Base-by-base conservation (phyloP, 129 eudicot genomes). In the Kitagawia praeruptora region DNA sequence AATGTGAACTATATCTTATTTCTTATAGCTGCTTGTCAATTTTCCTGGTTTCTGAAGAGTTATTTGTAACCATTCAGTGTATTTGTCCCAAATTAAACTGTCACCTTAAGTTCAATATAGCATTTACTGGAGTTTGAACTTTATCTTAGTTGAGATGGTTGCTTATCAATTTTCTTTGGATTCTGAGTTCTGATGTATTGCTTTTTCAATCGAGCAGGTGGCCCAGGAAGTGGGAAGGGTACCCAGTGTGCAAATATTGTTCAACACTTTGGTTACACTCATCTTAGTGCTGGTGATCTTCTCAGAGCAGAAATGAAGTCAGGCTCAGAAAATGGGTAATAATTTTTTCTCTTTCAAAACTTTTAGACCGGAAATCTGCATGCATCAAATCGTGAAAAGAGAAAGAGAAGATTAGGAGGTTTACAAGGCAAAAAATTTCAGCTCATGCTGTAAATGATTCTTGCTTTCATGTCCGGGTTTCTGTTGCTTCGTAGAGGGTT, bases 151-250 rank as follows among this genome's bases (percentile, higher is more conserved):
- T n/a, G 25, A n/a, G 69, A 61, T n/a, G 15, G 69, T 61, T 61
- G 66, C 66, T 23, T 56, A 61, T 10, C 14, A n/a, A 58, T n/a
- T n/a, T 61, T n/a, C 69, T n/a, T 12, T n/a, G 27, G 69, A 61
- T 9, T 61, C 0, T 25, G 15, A 3, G 58, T 25, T 21, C 8
- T 27, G 15, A 34, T 18, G 11, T 44, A 74, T 78, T 42, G 4
- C 31, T 69, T 12, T 21, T 77, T 11, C 71, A 79, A 44, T 16
- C 78, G 86, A 87, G 74, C 90, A 95, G 99, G 99, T 83, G 99
- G 99, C 73, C 99, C 99, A 6, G 99, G 99, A 76, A 95, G 99
- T 81, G 99, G 99, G 51, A 95, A 95, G 91, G 99, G 99, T 37
- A 95, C 99, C 75, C 99, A 95, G 77, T 95, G 99, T 85, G 93